These are phyloP conservation scores for Hydrangea macrophylla DNA, from an alignment of 148 eudicot genomes.

Conservation along the genomic window DNA sequence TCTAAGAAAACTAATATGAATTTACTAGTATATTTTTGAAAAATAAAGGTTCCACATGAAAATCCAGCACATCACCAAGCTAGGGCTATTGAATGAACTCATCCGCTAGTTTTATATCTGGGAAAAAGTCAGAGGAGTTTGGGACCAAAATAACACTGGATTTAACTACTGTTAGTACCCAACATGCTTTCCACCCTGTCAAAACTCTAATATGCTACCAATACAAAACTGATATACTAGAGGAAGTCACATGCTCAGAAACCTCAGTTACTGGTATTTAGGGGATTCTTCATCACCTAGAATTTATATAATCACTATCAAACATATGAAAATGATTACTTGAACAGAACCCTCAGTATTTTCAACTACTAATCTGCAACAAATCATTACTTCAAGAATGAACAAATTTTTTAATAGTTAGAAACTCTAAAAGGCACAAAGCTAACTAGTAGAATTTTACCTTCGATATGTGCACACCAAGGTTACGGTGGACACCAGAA, in stretches of 20 bases:
- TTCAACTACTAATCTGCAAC: not conserved
- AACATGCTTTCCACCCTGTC: not conserved
- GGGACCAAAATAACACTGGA: not conserved
- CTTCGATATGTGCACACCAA: constrained; percentile 99
- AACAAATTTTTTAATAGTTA: not conserved
- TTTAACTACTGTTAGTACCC: not conserved
- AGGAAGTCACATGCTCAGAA: not conserved
- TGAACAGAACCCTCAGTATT: not conserved
- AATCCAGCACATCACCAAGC: not conserved
- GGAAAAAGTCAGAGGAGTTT: constrained; percentile 1
- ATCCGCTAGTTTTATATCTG: not conserved
- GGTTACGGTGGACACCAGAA: constrained; percentile 99
- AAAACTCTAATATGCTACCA: not conserved
- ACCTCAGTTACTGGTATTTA: not conserved
- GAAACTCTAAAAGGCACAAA: not conserved
- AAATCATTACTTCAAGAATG: not conserved
- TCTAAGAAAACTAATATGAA: not conserved
- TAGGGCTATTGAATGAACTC: not conserved
- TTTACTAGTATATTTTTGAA: not conserved
- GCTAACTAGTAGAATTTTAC: constrained; percentile 32
- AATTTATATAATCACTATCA: not conserved
- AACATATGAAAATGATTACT: not conserved
- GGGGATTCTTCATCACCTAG: not conserved
- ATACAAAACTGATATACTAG: not conserved
- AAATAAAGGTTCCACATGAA: not conserved